These are phyloP conservation scores for Macroventuria anomochaeta DNA, from an alignment of 2,329 filamentous ascomycete genomes.

Conservation along the genomic window DNA sequence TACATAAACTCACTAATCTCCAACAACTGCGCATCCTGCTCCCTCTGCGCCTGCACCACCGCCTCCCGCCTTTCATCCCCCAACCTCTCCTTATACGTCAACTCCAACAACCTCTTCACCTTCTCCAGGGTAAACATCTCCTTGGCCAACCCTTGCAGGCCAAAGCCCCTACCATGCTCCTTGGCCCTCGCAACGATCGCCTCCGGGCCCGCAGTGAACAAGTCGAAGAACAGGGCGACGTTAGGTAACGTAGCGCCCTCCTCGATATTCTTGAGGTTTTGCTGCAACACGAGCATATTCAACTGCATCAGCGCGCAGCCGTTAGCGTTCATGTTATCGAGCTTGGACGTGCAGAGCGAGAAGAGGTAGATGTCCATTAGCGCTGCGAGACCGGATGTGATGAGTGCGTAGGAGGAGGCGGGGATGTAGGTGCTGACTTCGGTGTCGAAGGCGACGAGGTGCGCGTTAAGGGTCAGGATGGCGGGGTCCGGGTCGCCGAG, in stretches of 20 bases:
- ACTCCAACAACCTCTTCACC: conserved; percentile 51
- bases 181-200: conserved; percentile 69
- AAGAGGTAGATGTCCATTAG: conserved; percentile 84
- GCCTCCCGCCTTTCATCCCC: conserved; percentile 72
- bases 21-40: conserved; percentile 73
- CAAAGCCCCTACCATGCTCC: conserved; percentile 45
- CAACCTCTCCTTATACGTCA: conserved; percentile 57
- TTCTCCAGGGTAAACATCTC: conserved; percentile 48
- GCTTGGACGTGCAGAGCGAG: conserved; percentile 65
- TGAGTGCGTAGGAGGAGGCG: conserved; percentile 70
- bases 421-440: conserved; percentile 77
- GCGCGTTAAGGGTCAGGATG: conserved; percentile 82
- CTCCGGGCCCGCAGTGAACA: conserved; percentile 71
- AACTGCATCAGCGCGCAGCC: conserved; percentile 89
- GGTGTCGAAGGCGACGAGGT: conserved; percentile 87
- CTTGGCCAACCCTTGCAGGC: conserved; percentile 31
- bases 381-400: conserved; percentile 76
- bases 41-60: conserved; percentile 67
- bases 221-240: conserved; percentile 70
- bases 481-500: conserved; percentile 79
- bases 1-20: conserved; percentile 75
- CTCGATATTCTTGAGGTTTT: conserved; percentile 95
- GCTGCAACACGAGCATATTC: conserved; percentile 92
- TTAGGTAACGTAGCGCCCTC: conserved; percentile 68
- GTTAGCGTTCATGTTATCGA: conserved; percentile 81